These are phyloP conservation scores for Symbiodinium natans DNA, from an alignment of 73 alveolate species.

Conservation along the genomic window DNA sequence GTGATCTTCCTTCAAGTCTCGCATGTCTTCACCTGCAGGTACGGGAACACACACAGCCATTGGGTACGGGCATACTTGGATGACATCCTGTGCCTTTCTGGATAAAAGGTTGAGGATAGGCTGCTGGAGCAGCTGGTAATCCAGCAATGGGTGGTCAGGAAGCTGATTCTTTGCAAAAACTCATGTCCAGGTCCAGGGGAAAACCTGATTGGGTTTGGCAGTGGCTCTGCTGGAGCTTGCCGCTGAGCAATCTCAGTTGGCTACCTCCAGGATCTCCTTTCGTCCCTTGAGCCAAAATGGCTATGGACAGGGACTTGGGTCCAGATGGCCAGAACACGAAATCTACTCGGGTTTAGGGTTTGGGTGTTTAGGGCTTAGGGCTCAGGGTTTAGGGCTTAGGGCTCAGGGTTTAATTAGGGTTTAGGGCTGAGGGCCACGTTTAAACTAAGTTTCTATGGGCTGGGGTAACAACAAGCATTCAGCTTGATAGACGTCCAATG, in stretches of 20 bases:
- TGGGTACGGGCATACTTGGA: not conserved
- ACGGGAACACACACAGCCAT: not conserved
- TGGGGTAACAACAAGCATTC: no score
- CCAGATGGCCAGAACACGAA: no score
- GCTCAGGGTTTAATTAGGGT: no score
- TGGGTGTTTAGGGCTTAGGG: no score
- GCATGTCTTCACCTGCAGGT: no score
- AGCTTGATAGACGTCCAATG: no score
- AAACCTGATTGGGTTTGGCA: not conserved
- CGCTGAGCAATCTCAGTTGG: not conserved
- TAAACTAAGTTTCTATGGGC: no score
- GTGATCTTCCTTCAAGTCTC: not conserved
- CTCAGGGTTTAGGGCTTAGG: no score
- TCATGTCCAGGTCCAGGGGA: slow-evolving; percentile 7
- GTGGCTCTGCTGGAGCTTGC: slow-evolving; percentile 17
- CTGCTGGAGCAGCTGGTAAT: not conserved
- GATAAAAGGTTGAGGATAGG: not conserved
- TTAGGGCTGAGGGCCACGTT: no score
- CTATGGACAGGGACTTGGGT: no score
- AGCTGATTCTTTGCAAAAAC: not conserved
- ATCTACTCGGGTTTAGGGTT: no score
- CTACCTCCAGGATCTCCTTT: slow-evolving; percentile 15
- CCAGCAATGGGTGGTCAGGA: not conserved
- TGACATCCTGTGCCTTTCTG: not conserved
- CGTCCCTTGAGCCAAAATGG: no score